Evolutionary conservation across 2,329 filamentous ascomycete species (phyloP), one percentile per base, ranked within the genome.

Genomic region (Ceratocystiopsis sp.): DNA sequence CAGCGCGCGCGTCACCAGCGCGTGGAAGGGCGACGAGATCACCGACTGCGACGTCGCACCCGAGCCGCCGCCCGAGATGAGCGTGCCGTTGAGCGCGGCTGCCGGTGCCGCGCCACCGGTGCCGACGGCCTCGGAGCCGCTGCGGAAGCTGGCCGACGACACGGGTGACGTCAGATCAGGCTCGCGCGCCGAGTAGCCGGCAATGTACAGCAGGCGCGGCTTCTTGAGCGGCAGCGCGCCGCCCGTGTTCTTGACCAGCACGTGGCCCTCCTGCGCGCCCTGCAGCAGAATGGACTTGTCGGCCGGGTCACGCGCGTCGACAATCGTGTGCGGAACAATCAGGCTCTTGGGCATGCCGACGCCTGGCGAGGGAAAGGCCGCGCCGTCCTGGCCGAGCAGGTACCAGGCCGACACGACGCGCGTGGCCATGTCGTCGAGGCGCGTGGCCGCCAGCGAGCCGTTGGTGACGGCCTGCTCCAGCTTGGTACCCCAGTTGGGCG

Each of bases 221-320:
- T 63, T 56, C 10, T 62, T 62, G 0, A 80, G 56, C 0, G 75
- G 75, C 1, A 80, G 62, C 0, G 70, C 59, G 14, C 71, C 59
- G 14, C 71, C 69, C 35, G 54, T 58, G 53, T 80, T 80, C 55
- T 80, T 80, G 29, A 80, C 64, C 0, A 80, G 63, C 1, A 80
- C 75, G 43, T 78, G 73, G 4, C 76, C 74, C 50, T 78, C 74
- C 5, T 76, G 59, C 1, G 73, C 75, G 4, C 72, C 70, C n/a
- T 72, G 61, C 0, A 77, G 52, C 0, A 76, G 54, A 0, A 58
- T 54, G 41, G 57, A 51, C 39, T 56, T 59, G 35, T 59, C 60
- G 2, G 61, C 58, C 13, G 63, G 55, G 52, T 78, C 68, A 18
- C 70, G 62, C 3, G 67, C 75, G 49, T 79, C 69, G 10, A 78